Evolutionary conservation across 2,329 filamentous ascomycete species (phyloP), one percentile per base, ranked within the genome.

Genomic region (Monosporascus ibericus): DNA sequence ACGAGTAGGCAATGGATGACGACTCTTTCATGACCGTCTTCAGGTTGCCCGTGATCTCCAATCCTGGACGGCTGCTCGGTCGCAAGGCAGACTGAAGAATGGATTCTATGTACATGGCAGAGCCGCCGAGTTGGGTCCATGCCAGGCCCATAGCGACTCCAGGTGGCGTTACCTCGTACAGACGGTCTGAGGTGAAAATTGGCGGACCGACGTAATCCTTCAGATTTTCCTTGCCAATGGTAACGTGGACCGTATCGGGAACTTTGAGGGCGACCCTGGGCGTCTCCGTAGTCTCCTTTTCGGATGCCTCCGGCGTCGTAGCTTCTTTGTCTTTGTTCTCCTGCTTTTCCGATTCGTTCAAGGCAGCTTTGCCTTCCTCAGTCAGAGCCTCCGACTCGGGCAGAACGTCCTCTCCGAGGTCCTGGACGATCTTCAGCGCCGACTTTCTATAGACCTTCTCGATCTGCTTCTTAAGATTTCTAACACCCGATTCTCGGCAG

Each of bases 21-120:
- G 92, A 96, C 73, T 99, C 94, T 73, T 96, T 97, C 95, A 99
- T 99, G 39, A 99, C 94, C 17, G 84, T 83, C 75, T 96, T 94
- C 48, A 99, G 79, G 67, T 97, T 97, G 54, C 94, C 94, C 0
- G 94, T 99, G 55, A 92, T 91, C 65, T 96, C 90, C 44, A 99
- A 77, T 18, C 87, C 83, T 6, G 92, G 87, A 18, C 87, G 81
- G 25, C 89, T 92, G 53, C 80, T 80, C 27, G 85, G 79, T 11
- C 84, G 84, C 47, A 97, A 80, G 0, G 88, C 84, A 55, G 85
- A 88, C 68, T 99, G 92, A 49, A 99, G 76, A 57, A 99, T 97
- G 1, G 92, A 95, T 72, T 99, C 94, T 53, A 99, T 90, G 71
- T 99, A 99, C 68, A 99, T 85, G 49, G 94, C 94, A 5, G 94